Conservation (phyloP, 169 alveolate genomes). For the Neospora caninum region DNA sequence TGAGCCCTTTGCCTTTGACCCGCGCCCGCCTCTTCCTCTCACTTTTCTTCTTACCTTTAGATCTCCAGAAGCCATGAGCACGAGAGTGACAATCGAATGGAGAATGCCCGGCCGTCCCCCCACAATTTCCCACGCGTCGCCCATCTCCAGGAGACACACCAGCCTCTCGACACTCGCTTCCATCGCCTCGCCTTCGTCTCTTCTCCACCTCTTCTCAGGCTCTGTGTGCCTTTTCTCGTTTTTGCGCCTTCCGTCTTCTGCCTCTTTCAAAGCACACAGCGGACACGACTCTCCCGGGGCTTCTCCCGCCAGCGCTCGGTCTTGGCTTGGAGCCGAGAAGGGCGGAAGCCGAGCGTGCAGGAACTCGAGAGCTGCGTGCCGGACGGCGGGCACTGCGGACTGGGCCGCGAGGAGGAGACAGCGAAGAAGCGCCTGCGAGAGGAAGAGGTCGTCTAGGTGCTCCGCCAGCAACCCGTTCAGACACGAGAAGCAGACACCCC, state of each 20-base stretch:
- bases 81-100: slow-evolving; percentile 3
- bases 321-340: neutral
- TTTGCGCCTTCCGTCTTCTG: neutral
- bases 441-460: neutral
- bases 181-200: neutral
- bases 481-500: neutral
- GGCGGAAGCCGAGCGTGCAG: slow-evolving; percentile 59
- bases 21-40: too few species aligned
- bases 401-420: slow-evolving; percentile 60
- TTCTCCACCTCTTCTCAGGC: neutral
- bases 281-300: neutral
- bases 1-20: too few species aligned
- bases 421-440: neutral
- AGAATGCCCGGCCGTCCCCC: slow-evolving; percentile 26
- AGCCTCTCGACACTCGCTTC: slow-evolving; percentile 11
- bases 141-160: slow-evolving; percentile 22
- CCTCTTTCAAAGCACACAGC: neutral
- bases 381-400: slow-evolving; percentile 42
- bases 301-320: neutral
- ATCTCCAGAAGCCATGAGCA: slow-evolving; percentile 27
- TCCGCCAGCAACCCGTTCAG: neutral
- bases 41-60: neutral
- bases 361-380: slow-evolving; percentile 54
- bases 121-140: slow-evolving; percentile 20
- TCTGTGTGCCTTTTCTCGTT: neutral